phyloP scores from a whole-genome alignment of 352 stramenopile genomes.

The Pythium grandisporangium region DNA sequence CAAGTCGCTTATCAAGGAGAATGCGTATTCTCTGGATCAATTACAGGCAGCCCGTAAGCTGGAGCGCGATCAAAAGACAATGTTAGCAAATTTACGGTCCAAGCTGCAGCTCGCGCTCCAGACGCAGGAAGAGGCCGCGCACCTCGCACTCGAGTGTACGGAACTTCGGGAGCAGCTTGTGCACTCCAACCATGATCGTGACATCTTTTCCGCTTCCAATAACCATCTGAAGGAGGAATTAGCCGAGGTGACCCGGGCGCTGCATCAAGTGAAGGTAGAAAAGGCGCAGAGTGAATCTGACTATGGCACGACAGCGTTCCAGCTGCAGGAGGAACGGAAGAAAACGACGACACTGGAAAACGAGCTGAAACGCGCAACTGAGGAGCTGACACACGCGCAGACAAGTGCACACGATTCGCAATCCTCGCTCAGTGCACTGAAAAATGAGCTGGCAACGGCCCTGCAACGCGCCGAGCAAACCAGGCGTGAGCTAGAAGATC shows the following conservation, averaged over 20 bases:
- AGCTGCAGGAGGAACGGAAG: conserved; percentile 64
- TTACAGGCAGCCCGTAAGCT: conserved; percentile 54
- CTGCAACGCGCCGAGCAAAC: conserved; percentile 56
- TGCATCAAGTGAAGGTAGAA: conserved; percentile 57
- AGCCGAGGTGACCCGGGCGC: conserved; percentile 44
- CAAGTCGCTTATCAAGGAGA: conserved; percentile 70
- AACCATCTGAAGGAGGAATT: conserved; percentile 73
- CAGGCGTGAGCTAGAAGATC: conserved; percentile 70
- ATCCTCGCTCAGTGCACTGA: conserved; percentile 41
- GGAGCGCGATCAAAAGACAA: conserved; percentile 67
- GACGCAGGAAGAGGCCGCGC: conserved; percentile 60
- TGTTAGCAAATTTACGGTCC: conserved; percentile 43
- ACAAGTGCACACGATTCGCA: conserved; percentile 44
- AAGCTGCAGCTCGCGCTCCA: conserved; percentile 63
- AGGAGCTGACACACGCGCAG: conserved; percentile 34
- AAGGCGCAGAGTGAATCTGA: conserved; percentile 67
- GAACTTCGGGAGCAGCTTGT: conserved; percentile 60
- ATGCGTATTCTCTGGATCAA: conserved; percentile 69
- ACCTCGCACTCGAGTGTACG: conserved; percentile 42
- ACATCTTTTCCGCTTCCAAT: conserved; percentile 70
- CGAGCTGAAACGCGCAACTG: conserved; percentile 28
- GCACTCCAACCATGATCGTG: conserved; percentile 57
- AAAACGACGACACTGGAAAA: conserved; percentile 30
- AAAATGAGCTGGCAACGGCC: conserved; percentile 47
- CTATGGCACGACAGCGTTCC: conserved; percentile 52